Evolutionary conservation across 257 asterid species (phyloP).

Genomic region (Petunia axillaris): DNA sequence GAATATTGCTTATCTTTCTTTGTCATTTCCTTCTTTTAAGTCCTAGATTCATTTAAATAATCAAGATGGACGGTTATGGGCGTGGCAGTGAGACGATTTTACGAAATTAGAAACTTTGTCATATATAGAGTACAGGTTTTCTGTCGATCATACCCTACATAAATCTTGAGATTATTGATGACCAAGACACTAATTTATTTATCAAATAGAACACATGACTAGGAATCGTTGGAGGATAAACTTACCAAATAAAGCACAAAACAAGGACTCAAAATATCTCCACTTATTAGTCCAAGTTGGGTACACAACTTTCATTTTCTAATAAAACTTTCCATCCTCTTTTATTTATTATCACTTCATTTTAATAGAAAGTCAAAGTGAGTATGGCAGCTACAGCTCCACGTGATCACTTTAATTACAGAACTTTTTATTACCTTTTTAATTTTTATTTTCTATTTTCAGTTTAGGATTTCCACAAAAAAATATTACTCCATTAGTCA

Average conservation of each 20-base stretch:
- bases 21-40: too few species aligned
- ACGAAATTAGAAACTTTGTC: background rate
- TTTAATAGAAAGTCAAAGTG: background rate
- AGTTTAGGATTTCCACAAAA: slow-evolving; percentile 21
- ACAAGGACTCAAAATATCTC: too few species aligned
- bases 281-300: background rate
- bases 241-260: background rate
- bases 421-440: background rate
- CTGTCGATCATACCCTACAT: background rate
- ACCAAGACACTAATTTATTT: background rate
- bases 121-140: background rate
- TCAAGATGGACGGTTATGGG: too few species aligned
- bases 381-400: slow-evolving; percentile 7
- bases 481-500: slow-evolving; percentile 18
- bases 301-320: background rate
- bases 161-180: background rate
- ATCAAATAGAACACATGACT: background rate
- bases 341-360: background rate
- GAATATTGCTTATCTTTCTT: too few species aligned
- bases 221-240: background rate
- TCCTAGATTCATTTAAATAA: too few species aligned
- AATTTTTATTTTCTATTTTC: slow-evolving; percentile 11
- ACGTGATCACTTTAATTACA: slow-evolving; percentile 22
- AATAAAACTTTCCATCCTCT: background rate
- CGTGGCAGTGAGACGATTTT: too few species aligned